phyloP scores from a whole-genome alignment of 345 rosid genomes.

The Psidium guajava region DNA sequence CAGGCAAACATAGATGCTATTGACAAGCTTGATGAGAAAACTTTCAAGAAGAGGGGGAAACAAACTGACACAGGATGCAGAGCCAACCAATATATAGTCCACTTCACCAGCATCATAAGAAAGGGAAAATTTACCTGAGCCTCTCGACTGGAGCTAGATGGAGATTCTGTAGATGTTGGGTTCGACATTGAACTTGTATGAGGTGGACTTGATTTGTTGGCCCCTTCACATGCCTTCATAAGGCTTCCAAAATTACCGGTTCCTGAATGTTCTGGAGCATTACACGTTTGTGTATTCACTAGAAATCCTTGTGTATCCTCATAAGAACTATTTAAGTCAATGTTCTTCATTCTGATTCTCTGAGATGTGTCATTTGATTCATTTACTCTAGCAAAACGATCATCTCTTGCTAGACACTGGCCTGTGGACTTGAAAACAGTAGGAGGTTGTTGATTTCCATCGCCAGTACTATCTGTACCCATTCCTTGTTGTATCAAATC shows the following conservation, averaged over 20 bases:
- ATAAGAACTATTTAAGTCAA: constrained; percentile 53
- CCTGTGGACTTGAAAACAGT: not conserved
- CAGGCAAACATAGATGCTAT: not conserved
- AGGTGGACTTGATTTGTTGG: constrained; percentile 39
- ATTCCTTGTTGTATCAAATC: constrained; percentile 11
- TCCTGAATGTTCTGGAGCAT: constrained; percentile 14
- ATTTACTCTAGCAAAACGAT: constrained; percentile 6
- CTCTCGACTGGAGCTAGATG: constrained; percentile 56
- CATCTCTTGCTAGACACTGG: not conserved
- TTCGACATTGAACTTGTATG: constrained; percentile 36
- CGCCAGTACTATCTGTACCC: not conserved
- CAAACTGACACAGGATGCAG: not conserved
- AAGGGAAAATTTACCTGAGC: constrained; percentile 30
- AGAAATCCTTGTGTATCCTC: constrained; percentile 24
- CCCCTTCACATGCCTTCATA: constrained; percentile 18
- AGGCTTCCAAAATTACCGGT: constrained; percentile 20
- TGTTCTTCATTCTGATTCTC: constrained; percentile 25
- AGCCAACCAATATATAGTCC: not conserved
- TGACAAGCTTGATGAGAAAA: not conserved
- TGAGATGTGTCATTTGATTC: constrained; percentile 8
- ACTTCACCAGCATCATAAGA: not conserved
- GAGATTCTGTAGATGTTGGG: constrained; percentile 48
- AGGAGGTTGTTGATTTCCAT: not conserved
- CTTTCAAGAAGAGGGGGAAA: not conserved
- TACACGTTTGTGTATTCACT: constrained; percentile 24